Base-by-base conservation (phyloP, 805 yeast species). In the Schizosaccharomyces lindneri region DNA sequence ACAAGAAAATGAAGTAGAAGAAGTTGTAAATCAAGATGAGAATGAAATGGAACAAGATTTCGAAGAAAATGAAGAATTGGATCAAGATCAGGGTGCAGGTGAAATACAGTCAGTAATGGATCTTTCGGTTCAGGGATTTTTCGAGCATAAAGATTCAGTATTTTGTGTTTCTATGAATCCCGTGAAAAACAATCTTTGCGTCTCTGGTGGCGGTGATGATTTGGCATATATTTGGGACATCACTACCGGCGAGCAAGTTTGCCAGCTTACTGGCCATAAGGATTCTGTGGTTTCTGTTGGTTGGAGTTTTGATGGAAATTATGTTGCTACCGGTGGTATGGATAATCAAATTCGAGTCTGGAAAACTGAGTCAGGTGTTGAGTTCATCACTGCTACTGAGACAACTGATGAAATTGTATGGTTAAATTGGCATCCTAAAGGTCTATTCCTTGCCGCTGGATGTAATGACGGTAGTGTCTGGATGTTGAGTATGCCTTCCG, bases 191-290 rank as follows among this genome's bases (percentile, higher is more conserved):
- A 43, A 59, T 29, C 67, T 76, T 70, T 93, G 86, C 7, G 84
- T 83, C n/a, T 79, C 90, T 27, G 98, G 99, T 39, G 97, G 96
- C 55, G 97, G 95, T 63, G 99, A 93, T 71, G 83, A 90, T 70
- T 75, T 80, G 31, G 96, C 89, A 1, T 86, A 81, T 70, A 70
- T 93, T 67, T 93, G 97, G 97, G 87, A 96, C 3, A 83, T 95
- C 1, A 87, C 96, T 11, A 80, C 82, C 64, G 76, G 85, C 63
- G 89, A 87, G 1, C 82, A 85, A 48, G 13, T 59, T 6, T 43
- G 29, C 21, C 82, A 85, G 67, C 74, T 93, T 63, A 74, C 75
- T 61, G 95, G 90, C 24, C 95, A 87, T 72, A 83, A 83, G 51
- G 99, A 93, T 71, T 84, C 95, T 41, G 93, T 93, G 2, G 79